phyloP scores from a whole-genome alignment of 2,329 filamentous ascomycete genomes.

The Paracorniculantispora psalliotae region DNA sequence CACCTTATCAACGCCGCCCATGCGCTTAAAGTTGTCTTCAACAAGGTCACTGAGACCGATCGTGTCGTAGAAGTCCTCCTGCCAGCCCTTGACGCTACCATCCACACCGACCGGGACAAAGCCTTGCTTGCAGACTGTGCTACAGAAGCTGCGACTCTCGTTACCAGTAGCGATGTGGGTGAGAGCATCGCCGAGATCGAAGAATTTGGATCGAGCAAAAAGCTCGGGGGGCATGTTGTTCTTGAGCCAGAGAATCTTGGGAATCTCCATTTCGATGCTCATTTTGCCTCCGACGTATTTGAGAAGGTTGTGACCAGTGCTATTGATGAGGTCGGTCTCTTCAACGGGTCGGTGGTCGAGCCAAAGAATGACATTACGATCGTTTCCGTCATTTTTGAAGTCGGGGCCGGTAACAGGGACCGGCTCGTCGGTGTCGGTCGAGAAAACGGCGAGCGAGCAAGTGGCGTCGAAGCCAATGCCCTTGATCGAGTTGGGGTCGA shows the following conservation, averaged over 20 bases:
- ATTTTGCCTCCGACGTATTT: conserved; percentile 96
- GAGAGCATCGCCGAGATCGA: conserved; percentile 86
- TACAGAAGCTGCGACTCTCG: conserved; percentile 91
- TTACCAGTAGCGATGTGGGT: conserved; percentile 91
- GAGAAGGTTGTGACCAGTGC: conserved; percentile 84
- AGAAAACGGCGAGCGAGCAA: conserved; percentile 93
- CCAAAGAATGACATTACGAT: conserved; percentile 96
- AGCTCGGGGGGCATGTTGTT: conserved; percentile 93
- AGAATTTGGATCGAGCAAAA: conserved; percentile 93
- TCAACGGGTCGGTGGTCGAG: conserved; percentile 88
- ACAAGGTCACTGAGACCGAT: conserved; percentile 84
- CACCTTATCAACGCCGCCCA: conserved; percentile 92
- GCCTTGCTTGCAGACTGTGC: conserved; percentile 94
- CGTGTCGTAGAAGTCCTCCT: conserved; percentile 82
- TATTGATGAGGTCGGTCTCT: conserved; percentile 91
- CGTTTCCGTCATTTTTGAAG: conserved; percentile 69
- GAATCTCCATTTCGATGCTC: conserved; percentile 99
- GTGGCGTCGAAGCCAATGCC: conserved; percentile 97
- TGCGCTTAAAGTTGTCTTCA: conserved; percentile 82
- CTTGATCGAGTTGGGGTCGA: conserved; percentile 69
- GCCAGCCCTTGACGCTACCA: conserved; percentile 96
- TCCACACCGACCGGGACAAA: conserved; percentile 96
- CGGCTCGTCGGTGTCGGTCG: conserved; percentile 83
- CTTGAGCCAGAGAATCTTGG: conserved; percentile 97
- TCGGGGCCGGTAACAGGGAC: conserved; percentile 84